These are phyloP conservation scores for Microdochium trichocladiopsis DNA, from an alignment of 2,329 filamentous ascomycete species.

Conservation along the genomic window DNA sequence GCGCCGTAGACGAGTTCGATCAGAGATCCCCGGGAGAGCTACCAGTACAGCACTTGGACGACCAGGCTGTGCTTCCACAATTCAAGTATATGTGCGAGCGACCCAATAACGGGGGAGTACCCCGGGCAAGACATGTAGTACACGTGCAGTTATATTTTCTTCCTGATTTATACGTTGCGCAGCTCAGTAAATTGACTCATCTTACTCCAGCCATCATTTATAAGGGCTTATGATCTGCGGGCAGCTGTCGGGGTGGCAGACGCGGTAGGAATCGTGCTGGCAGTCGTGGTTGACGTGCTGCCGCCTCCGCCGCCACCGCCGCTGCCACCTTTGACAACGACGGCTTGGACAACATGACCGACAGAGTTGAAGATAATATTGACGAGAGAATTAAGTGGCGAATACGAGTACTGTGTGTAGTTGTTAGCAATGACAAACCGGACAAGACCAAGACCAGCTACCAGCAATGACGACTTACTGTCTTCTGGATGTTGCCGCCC, in stretches of 20 bases:
- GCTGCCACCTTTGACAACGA: conserved; percentile 12
- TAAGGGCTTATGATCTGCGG: background rate
- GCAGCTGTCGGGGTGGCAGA: background rate
- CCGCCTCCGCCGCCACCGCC: conserved; percentile 2
- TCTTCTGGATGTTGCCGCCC: conserved; percentile 32
- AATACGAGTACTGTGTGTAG: conserved; percentile 27
- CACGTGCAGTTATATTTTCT: too few relatives aligned
- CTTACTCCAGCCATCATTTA: too few relatives aligned
- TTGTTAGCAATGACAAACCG: background rate
- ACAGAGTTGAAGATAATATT: conserved; percentile 42
- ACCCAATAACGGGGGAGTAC: too few relatives aligned
- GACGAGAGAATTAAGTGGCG: conserved; percentile 36
- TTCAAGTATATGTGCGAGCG: too few relatives aligned
- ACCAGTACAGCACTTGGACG: too few relatives aligned
- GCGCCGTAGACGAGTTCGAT: too few relatives aligned
- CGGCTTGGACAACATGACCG: conserved; percentile 41
- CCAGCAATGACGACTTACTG: conserved; percentile 5
- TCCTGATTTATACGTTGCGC: too few relatives aligned
- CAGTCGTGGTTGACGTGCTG: background rate
- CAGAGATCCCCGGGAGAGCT: too few relatives aligned
- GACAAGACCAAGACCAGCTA: too few relatives aligned
- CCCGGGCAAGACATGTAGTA: too few relatives aligned
- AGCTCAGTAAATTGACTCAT: too few relatives aligned
- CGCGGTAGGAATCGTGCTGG: background rate
- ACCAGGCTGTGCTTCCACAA: too few relatives aligned